Evolutionary conservation across 176 grass and related monocot species (phyloP).

Genomic region (Stipa capillata): DNA sequence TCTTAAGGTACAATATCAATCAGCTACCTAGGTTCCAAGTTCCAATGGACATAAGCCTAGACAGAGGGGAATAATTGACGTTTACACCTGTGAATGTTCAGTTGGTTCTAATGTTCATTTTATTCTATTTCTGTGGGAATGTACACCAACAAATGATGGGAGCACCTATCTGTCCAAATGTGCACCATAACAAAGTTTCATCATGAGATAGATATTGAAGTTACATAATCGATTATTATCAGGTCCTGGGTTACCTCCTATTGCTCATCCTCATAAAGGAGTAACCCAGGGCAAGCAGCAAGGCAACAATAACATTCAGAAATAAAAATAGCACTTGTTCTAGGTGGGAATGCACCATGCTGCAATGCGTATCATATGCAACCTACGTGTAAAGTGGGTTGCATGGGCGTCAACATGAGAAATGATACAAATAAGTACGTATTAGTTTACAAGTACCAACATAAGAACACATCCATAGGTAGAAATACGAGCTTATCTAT

Average conservation of each 20-base stretch:
- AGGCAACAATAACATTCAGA: background rate
- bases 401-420: background rate
- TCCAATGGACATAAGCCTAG: background rate
- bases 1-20: background rate
- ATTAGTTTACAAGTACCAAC: background rate
- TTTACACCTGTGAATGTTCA: background rate
- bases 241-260: background rate
- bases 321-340: background rate
- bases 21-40: background rate
- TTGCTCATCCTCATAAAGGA: background rate
- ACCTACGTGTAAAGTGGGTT: background rate
- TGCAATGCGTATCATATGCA: background rate
- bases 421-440: background rate
- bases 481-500: background rate
- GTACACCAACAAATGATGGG: background rate
- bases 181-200: background rate
- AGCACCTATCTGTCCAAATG: no score
- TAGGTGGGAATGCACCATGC: no score
- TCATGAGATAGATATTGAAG: background rate
- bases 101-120: background rate
- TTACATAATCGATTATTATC: background rate
- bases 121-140: background rate
- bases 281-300: slow-evolving; percentile 7
- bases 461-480: background rate
- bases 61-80: background rate